Percentiles rank a stretch among this genome's conserved stretches.
These are phyloP conservation scores for Poa pratensis DNA, from an alignment of 176 grass and related monocot genomes.

Conservation along the genomic window DNA sequence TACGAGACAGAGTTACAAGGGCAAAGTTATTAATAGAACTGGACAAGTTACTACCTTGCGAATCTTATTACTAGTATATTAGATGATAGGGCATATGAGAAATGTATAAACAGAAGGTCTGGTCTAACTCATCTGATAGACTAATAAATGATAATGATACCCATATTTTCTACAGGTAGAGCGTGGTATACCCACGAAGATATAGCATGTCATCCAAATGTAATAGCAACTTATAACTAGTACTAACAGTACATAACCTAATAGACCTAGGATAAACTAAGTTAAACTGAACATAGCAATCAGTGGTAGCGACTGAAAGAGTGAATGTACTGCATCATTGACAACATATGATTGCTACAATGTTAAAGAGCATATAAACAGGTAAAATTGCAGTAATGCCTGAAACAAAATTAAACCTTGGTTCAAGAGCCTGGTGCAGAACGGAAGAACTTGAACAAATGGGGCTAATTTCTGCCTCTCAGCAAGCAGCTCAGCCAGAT, in stretches of 20 bases:
- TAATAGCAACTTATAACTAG: slow-evolving; percentile 21
- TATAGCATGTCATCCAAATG: slow-evolving; percentile 21
- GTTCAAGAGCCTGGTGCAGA: slow-evolving; percentile 90
- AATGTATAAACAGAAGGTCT: slow-evolving; percentile 30
- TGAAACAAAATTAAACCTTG: slow-evolving; percentile 64
- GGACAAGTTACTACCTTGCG: slow-evolving; percentile 5
- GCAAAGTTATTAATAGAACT: slow-evolving; percentile 8
- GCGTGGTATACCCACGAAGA: not conserved
- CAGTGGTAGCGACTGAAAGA: slow-evolving; percentile 13
- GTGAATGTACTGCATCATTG: slow-evolving; percentile 16
- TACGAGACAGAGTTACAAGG: not conserved
- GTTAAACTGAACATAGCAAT: slow-evolving; percentile 21
- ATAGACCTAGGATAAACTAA: slow-evolving; percentile 20
- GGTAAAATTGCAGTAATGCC: not conserved
- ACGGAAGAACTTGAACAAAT: slow-evolving; percentile 97
- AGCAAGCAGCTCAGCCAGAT: slow-evolving; percentile 90
- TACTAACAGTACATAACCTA: slow-evolving; percentile 11
- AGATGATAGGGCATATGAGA: slow-evolving; percentile 23
- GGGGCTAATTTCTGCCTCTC: slow-evolving; percentile 98
- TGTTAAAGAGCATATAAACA: not conserved
- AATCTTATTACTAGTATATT: slow-evolving; percentile 33
- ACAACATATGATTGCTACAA: not conserved
- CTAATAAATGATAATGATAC: not conserved
- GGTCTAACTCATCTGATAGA: not conserved
- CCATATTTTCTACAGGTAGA: not conserved